Percentiles rank a stretch among this genome's conserved stretches.
Evolutionary conservation across 2,329 filamentous ascomycete genomes (phyloP).

Genomic region (Trichophyton rubrum): DNA sequence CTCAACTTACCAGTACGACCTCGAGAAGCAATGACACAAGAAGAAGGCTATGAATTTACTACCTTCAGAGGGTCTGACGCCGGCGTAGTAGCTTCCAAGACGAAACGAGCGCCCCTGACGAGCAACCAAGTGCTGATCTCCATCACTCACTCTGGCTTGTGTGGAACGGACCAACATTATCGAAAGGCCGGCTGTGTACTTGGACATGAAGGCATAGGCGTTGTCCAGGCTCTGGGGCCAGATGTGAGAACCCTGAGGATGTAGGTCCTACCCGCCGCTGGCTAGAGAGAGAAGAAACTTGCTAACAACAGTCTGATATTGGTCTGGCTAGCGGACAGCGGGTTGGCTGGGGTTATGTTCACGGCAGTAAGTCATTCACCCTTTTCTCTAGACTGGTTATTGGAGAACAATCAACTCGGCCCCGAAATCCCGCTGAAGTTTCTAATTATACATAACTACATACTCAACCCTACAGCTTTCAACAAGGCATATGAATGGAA

Average conservation of each 20-base stretch:
- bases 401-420: neutral
- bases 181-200: slow-evolving; percentile 17
- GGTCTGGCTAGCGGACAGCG: slow-evolving; percentile 22
- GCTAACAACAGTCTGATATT: neutral
- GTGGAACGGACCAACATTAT: slow-evolving; percentile 42
- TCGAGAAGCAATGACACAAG: neutral
- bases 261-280: neutral
- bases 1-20: neutral
- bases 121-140: slow-evolving; percentile 43
- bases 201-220: slow-evolving; percentile 29
- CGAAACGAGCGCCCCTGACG: neutral
- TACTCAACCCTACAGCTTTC: no score
- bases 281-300: neutral
- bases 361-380: slow-evolving; percentile 13
- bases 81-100: slow-evolving; percentile 1
- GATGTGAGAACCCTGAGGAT: slow-evolving; percentile 24
- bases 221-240: slow-evolving; percentile 23
- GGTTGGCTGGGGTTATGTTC: slow-evolving; percentile 33
- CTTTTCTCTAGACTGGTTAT: neutral
- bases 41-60: slow-evolving; percentile 6
- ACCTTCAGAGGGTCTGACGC: slow-evolving; percentile 8
- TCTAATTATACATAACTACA: neutral
- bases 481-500: neutral
- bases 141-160: slow-evolving; percentile 55
- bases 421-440: neutral